These are phyloP conservation scores for Hypoxylon sp. DNA, from an alignment of 2,329 filamentous ascomycete species.

Conservation along the genomic window DNA sequence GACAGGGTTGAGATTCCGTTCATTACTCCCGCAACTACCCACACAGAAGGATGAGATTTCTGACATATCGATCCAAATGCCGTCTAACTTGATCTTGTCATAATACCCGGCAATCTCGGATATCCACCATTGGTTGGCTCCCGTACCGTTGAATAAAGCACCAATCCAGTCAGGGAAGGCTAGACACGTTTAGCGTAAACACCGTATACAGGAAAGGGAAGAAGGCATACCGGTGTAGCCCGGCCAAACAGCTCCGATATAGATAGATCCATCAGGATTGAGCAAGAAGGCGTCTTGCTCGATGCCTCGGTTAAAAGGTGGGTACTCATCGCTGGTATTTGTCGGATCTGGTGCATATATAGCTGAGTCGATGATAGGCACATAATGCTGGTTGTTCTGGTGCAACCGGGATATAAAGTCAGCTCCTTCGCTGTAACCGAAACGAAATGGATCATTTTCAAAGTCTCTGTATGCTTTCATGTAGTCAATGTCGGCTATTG, in stretches of 20 bases:
- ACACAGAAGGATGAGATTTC: constrained; percentile 76
- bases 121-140: constrained; percentile 78
- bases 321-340: constrained; percentile 76
- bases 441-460: constrained; percentile 72
- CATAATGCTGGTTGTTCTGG: constrained; percentile 74
- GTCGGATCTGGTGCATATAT: constrained; percentile 78
- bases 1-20: constrained; percentile 76
- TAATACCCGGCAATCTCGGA: constrained; percentile 72
- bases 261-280: constrained; percentile 69
- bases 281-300: constrained; percentile 69
- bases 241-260: constrained; percentile 79
- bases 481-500: constrained; percentile 77
- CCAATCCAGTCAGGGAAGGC: constrained; percentile 81
- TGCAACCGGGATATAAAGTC: constrained; percentile 75
- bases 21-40: constrained; percentile 78
- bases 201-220: neutral
- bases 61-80: constrained; percentile 72
- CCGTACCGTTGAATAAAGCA: constrained; percentile 71
- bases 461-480: constrained; percentile 75
- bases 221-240: constrained; percentile 67
- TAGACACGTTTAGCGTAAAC: constrained; percentile 32
- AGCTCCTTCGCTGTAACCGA: constrained; percentile 69
- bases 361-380: constrained; percentile 81
- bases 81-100: constrained; percentile 64
- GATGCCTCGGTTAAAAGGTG: constrained; percentile 73